Conservation (phyloP, 768 basidiomycete species). For the Russula foetens region DNA sequence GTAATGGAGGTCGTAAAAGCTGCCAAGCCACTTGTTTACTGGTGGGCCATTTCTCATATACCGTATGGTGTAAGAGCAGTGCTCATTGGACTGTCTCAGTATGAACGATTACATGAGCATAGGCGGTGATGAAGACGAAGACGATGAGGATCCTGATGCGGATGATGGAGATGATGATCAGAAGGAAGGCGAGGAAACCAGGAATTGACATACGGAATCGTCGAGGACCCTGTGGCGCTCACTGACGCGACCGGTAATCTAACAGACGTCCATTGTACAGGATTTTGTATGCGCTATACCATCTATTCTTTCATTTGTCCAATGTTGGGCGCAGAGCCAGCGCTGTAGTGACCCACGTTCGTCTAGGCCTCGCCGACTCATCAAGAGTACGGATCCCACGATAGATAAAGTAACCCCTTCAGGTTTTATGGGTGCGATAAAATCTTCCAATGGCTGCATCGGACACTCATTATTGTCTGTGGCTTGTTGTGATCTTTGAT, state of each 20-base stretch:
- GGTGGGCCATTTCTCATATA: neutral
- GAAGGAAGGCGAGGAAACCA: neutral
- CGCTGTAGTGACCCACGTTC: no score
- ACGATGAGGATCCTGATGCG: neutral
- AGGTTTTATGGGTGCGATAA: neutral
- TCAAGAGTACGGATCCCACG: no score
- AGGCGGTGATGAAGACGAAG: conserved; percentile 10
- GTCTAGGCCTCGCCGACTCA: no score
- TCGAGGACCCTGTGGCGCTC: neutral
- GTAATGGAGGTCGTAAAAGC: conserved; percentile 30
- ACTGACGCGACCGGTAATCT: neutral
- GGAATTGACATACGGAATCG: neutral
- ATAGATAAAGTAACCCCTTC: no score
- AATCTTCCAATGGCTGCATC: neutral
- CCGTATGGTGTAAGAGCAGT: neutral
- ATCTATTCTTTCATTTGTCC: neutral
- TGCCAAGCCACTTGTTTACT: conserved; percentile 36
- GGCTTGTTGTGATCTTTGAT: neutral
- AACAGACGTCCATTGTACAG: neutral
- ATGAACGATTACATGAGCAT: conserved; percentile 21
- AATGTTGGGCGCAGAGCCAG: neutral
- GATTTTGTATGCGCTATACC: neutral
- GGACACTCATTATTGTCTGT: no score
- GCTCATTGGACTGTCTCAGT: neutral
- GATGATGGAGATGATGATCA: conserved; percentile 4